Percentiles rank a stretch among this genome's conserved stretches.
phyloP scores from a whole-genome alignment of 2,329 filamentous ascomycete genomes.

The Botrytis tulipae region DNA sequence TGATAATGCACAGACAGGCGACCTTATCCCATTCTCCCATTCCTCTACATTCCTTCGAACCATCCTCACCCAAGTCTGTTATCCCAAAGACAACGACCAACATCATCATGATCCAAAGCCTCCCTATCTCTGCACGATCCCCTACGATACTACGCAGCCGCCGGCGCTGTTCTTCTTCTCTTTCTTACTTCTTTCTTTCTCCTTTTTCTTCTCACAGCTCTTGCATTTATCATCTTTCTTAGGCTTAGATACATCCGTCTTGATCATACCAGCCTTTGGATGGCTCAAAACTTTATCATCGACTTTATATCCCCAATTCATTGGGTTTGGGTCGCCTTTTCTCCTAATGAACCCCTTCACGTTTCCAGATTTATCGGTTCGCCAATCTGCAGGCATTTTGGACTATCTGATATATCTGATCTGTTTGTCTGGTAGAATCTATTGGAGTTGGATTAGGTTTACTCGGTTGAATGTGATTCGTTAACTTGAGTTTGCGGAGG shows the following conservation, averaged over 20 bases:
- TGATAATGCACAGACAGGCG: background rate
- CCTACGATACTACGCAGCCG: background rate
- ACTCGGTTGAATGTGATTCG: background rate
- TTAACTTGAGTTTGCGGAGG: background rate
- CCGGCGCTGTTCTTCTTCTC: background rate
- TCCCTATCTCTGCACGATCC: too few species aligned
- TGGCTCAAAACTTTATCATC: background rate
- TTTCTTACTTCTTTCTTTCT: background rate
- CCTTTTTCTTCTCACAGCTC: background rate
- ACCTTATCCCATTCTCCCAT: background rate
- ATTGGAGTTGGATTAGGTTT: background rate
- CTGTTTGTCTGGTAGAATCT: background rate
- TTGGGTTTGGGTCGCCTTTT: background rate
- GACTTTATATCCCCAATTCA: conserved; percentile 1
- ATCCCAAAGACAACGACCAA: background rate
- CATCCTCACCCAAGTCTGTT: too few species aligned
- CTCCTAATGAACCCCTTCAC: conserved; percentile 1
- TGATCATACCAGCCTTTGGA: background rate
- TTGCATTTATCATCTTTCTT: background rate
- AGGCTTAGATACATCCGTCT: background rate
- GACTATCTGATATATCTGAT: background rate
- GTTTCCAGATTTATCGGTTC: background rate
- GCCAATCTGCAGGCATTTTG: background rate
- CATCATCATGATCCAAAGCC: background rate
- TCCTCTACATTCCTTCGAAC: background rate